A percentile compares a stretch with the other conserved stretches of the same genome.
phyloP scores from a whole-genome alignment of 2,329 filamentous ascomycete species.

The Didymella sp. region DNA sequence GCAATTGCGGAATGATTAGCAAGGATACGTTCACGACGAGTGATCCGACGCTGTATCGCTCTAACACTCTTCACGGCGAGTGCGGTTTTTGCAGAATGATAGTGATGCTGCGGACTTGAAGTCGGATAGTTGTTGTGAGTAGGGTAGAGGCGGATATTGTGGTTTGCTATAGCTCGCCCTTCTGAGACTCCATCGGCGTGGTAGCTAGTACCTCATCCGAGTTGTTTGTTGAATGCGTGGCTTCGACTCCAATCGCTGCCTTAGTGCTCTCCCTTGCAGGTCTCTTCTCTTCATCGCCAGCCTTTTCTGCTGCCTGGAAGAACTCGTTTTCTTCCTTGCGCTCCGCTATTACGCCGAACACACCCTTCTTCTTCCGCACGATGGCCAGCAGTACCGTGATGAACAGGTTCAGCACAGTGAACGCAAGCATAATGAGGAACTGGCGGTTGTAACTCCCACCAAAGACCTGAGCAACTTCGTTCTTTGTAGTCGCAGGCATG shows the following conservation, averaged over 20 bases:
- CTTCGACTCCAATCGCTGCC: neutral
- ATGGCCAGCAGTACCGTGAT: conserved; percentile 27
- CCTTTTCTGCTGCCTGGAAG: conserved; percentile 16
- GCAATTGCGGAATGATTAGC: conserved; percentile 44
- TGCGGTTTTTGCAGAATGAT: conserved; percentile 52
- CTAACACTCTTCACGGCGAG: conserved; percentile 53
- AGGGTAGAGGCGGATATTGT: neutral
- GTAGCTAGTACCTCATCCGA: neutral
- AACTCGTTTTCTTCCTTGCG: conserved; percentile 38
- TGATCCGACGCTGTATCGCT: conserved; percentile 51
- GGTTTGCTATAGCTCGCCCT: neutral
- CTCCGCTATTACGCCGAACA: conserved; percentile 31
- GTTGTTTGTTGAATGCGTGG: neutral
- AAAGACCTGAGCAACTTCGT: conserved; percentile 34
- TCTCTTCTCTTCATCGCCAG: conserved; percentile 6
- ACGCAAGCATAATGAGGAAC: conserved; percentile 40
- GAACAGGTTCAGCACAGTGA: conserved; percentile 35
- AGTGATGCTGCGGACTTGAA: conserved; percentile 32
- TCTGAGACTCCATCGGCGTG: neutral
- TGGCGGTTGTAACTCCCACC: conserved; percentile 43
- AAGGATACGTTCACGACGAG: conserved; percentile 28
- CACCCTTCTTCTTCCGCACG: conserved; percentile 33
- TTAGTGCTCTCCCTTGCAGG: neutral
- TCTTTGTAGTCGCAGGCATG: conserved; percentile 26
- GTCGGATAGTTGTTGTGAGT: conserved; percentile 29